These are phyloP conservation scores for Nyssa sinensis DNA, from an alignment of 148 eudicot species.

Conservation along the genomic window DNA sequence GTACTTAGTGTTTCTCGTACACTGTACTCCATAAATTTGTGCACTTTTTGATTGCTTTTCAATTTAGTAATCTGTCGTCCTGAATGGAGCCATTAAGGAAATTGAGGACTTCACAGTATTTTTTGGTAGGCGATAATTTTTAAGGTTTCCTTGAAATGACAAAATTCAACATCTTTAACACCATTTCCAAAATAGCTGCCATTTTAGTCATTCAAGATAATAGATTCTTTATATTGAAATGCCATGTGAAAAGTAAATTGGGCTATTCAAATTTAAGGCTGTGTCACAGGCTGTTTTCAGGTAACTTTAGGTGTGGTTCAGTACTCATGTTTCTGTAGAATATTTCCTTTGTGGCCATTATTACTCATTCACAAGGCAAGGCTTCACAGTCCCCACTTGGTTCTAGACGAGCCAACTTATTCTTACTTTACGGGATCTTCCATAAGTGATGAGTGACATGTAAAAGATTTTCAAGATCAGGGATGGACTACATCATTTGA, in stretches of 20 bases:
- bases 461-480: background rate
- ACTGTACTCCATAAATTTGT: too few species aligned
- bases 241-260: background rate
- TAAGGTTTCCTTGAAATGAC: background rate
- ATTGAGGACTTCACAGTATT: background rate
- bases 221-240: background rate
- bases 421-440: background rate
- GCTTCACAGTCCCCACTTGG: background rate
- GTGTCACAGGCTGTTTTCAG: background rate
- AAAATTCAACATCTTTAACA: background rate
- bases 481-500: background rate
- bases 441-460: background rate
- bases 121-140: background rate
- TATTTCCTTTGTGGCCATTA: background rate
- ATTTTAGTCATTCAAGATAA: too few species aligned
- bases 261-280: background rate
- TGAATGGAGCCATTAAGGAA: background rate
- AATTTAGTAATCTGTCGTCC: too few species aligned
- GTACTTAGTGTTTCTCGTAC: too few species aligned
- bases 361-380: background rate
- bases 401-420: background rate
- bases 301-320: background rate
- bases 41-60: too few species aligned
- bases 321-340: background rate
- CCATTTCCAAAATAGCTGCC: too few species aligned